phyloP scores from a whole-genome alignment of 352 stramenopile species.

The Phytophthora palmivora region DNA sequence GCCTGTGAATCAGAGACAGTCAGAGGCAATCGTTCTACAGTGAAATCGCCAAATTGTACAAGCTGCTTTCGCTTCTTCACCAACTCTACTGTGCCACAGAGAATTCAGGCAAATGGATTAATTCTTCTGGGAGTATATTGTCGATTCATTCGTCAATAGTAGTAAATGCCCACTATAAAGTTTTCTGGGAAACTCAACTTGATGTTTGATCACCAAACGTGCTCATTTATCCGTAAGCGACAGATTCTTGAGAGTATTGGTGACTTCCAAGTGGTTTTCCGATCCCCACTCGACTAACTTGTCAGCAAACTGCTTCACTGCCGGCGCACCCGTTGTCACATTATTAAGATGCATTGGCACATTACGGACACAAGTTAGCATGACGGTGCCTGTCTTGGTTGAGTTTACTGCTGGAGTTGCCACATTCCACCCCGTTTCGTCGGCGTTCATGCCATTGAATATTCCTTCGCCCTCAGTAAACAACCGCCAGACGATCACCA shows the following conservation, averaged over 20 bases:
- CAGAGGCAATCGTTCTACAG: too few relatives aligned
- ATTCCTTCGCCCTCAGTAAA: conserved; percentile 29
- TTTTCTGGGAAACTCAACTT: too few relatives aligned
- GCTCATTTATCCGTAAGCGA: conserved; percentile 3
- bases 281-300: conserved; percentile 19
- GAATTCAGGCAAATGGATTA: too few relatives aligned
- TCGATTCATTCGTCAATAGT: not conserved
- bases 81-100: too few relatives aligned
- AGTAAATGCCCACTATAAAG: too few relatives aligned
- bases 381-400: conserved; percentile 7
- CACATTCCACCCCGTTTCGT: conserved; percentile 24
- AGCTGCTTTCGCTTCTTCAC: too few relatives aligned
- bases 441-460: conserved; percentile 29
- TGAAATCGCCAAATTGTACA: too few relatives aligned
- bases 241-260: conserved; percentile 4
- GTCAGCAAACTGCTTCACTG: conserved; percentile 13
- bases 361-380: conserved; percentile 14
- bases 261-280: conserved; percentile 13
- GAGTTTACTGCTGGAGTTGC: conserved; percentile 1
- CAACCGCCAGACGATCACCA: conserved; percentile 26
- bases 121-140: too few relatives aligned
- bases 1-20: too few relatives aligned
- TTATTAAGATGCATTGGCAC: conserved; percentile 24
- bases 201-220: too few relatives aligned
- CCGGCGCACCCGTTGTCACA: not conserved